phyloP scores from a whole-genome alignment of 257 asterid species.

The Solanum okadae region DNA sequence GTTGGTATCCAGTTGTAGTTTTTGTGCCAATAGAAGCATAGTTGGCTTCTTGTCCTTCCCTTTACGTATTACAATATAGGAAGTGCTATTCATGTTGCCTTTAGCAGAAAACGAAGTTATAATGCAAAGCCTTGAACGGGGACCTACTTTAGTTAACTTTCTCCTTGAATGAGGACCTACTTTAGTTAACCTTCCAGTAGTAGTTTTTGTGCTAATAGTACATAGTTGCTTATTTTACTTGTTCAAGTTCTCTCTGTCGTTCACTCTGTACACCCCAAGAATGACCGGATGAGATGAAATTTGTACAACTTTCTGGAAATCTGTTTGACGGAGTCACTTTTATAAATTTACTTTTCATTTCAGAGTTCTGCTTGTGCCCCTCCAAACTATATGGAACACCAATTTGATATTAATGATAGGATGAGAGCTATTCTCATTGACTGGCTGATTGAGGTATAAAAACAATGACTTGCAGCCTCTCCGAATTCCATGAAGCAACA shows the following conservation, averaged over 20 bases:
- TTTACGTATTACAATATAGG: not conserved
- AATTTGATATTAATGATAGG: conserved; percentile 68
- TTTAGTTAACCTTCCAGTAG: not conserved
- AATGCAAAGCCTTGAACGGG: not conserved
- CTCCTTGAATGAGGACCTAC: not conserved
- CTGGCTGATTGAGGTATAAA: conserved; percentile 86
- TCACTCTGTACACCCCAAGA: not conserved
- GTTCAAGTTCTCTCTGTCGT: not conserved
- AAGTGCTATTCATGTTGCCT: not conserved
- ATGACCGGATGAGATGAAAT: not conserved
- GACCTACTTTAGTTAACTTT: not conserved
- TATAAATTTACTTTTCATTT: not conserved
- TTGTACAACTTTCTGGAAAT: not conserved
- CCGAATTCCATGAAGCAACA: not conserved
- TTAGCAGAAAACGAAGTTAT: not conserved
- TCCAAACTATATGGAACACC: conserved; percentile 55
- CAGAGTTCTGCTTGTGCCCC: conserved; percentile 55
- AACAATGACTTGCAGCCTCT: not conserved
- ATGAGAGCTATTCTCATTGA: conserved; percentile 90
- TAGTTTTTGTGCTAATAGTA: not conserved
- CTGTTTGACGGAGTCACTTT: not conserved
- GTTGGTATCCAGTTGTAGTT: not conserved
- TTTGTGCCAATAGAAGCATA: not conserved
- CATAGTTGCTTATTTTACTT: not conserved
- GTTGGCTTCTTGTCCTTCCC: not conserved